phyloP scores from a whole-genome alignment of 139 green algal species.

The Monoraphidium neglectum region DNA sequence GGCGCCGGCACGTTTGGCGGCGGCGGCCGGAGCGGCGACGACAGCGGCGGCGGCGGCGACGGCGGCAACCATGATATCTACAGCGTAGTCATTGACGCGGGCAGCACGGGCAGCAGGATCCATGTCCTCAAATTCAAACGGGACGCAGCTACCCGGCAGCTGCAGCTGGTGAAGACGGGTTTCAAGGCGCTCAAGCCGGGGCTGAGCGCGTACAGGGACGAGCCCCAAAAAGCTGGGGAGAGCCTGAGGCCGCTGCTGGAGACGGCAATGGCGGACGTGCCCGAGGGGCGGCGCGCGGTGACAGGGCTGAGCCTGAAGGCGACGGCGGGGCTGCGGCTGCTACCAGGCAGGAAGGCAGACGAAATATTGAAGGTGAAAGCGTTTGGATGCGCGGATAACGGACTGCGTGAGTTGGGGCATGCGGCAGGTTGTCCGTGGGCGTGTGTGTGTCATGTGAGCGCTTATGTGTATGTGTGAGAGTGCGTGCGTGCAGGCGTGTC shows the following conservation, averaged over 20 bases:
- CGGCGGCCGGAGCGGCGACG: background rate
- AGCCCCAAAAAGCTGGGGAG: slow-evolving; percentile 73
- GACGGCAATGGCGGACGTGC: slow-evolving; percentile 80
- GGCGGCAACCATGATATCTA: slow-evolving; percentile 41
- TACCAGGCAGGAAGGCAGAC: slow-evolving; percentile 87
- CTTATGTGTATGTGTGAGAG: too few relatives aligned
- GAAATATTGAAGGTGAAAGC: slow-evolving; percentile 66
- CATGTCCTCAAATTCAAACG: slow-evolving; percentile 93
- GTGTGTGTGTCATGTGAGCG: too few relatives aligned
- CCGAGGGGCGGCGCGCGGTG: slow-evolving; percentile 53
- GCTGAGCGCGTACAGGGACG: slow-evolving; percentile 79
- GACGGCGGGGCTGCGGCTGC: slow-evolving; percentile 93
- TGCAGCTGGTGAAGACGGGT: slow-evolving; percentile 80
- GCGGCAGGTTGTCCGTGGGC: too few relatives aligned
- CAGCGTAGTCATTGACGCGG: slow-evolving; percentile 95
- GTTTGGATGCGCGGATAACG: too few relatives aligned
- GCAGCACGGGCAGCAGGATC: slow-evolving; percentile 93
- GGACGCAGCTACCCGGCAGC: slow-evolving; percentile 15
- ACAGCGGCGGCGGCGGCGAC: background rate
- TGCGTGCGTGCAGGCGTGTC: too few relatives aligned
- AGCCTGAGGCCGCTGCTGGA: slow-evolving; percentile 85
- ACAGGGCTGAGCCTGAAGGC: slow-evolving; percentile 89
- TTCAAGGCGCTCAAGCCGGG: slow-evolving; percentile 96
- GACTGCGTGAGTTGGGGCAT: too few relatives aligned
- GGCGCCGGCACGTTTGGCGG: slow-evolving; percentile 1